A percentile compares a stretch with the other conserved stretches of the same genome.
Evolutionary conservation across 2,329 filamentous ascomycete genomes (phyloP).

Genomic region (Epichloe glyceriae): DNA sequence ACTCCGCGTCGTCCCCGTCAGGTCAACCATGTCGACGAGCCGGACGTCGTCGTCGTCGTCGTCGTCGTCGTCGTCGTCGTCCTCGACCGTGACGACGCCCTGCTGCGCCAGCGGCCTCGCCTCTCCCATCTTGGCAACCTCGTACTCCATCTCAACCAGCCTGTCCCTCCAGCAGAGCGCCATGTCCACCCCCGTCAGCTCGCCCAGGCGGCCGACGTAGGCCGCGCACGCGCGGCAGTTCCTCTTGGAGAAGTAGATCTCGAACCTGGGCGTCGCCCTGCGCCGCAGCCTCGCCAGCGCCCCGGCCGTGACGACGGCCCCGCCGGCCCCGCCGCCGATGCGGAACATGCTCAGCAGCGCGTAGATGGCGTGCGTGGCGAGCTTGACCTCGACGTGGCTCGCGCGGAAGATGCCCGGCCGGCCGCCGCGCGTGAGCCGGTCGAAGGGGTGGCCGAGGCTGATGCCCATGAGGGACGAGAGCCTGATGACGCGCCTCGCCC

Average conservation of each 20-base stretch:
- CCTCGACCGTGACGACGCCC: conserved; percentile 1
- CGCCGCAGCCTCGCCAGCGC: conserved; percentile 14
- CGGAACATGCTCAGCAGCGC: conserved; percentile 15
- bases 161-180: conserved; percentile 16
- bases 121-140: neutral
- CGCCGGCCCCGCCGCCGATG: conserved; percentile 8
- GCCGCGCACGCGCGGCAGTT: conserved; percentile 18
- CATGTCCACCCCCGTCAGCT: conserved; percentile 16
- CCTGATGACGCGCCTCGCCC: conserved; percentile 17
- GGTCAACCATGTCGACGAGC: conserved; percentile 1
- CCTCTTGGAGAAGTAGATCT: conserved; percentile 23
- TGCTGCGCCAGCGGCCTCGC: neutral
- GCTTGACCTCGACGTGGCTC: conserved; percentile 28
- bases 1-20: neutral
- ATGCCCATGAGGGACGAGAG: conserved; percentile 18
- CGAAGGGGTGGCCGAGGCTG: conserved; percentile 17
- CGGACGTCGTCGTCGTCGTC: neutral
- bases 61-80: conserved; percentile 1
- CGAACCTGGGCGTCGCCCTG: conserved; percentile 13
- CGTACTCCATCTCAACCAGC: conserved; percentile 16
- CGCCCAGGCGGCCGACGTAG: conserved; percentile 14
- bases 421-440: conserved; percentile 6
- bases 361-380: conserved; percentile 21
- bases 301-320: conserved; percentile 9
- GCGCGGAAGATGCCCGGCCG: conserved; percentile 17